Percentiles rank a stretch among this genome's conserved stretches.
These are phyloP conservation scores for Russula olivacea DNA, from an alignment of 768 basidiomycete species.

Conservation along the genomic window DNA sequence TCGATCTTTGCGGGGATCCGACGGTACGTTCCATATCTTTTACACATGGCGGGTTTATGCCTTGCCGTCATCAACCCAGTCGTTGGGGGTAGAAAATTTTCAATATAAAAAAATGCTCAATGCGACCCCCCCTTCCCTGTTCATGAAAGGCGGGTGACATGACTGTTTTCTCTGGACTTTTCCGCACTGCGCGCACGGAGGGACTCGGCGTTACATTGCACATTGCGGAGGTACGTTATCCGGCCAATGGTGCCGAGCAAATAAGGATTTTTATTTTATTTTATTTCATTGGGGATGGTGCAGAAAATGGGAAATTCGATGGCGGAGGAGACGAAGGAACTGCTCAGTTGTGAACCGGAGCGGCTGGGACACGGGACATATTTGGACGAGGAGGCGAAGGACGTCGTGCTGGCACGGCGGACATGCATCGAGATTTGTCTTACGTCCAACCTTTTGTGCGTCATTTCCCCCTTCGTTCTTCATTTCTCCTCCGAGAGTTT, in stretches of 20 bases:
- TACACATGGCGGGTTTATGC: neutral
- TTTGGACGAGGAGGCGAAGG: constrained; percentile 53
- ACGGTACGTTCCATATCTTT: constrained; percentile 27
- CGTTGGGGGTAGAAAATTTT: no score
- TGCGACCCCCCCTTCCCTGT: no score
- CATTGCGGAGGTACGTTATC: constrained; percentile 61
- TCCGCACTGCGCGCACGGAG: constrained; percentile 48
- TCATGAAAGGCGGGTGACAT: constrained; percentile 50
- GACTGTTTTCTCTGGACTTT: constrained; percentile 42
- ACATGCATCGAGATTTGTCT: constrained; percentile 76
- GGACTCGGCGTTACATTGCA: constrained; percentile 75
- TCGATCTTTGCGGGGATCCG: constrained; percentile 81
- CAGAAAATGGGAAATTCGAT: constrained; percentile 46
- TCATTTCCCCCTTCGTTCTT: neutral
- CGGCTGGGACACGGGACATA: constrained; percentile 81
- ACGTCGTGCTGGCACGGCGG: constrained; percentile 48
- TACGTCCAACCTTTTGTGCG: constrained; percentile 69
- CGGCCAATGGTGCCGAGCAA: neutral
- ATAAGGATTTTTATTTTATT: neutral
- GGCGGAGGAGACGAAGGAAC: constrained; percentile 57
- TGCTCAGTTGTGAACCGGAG: constrained; percentile 59
- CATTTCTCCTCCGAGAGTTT: neutral
- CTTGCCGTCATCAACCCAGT: no score
- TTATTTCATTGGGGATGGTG: no score
- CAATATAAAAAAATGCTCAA: no score